Evolutionary conservation across 208 protist genomes (phyloP), one percentile per base, ranked within the genome.

Genomic region (Borovskyia barvae): DNA sequence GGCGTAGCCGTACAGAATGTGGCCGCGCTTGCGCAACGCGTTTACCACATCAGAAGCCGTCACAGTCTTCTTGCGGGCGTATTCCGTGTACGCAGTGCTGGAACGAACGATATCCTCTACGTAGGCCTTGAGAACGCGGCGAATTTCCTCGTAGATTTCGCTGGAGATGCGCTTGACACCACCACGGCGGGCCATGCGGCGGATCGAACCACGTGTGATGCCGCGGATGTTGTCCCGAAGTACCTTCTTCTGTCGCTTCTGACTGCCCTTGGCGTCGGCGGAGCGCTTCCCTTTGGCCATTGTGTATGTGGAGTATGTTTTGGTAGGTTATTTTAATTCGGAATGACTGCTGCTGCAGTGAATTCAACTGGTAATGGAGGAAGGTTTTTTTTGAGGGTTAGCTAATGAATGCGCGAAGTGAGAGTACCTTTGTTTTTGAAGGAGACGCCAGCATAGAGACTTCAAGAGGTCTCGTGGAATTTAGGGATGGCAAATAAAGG

Each of bases 141-240:
- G 79, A 51, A 86, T 63, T 72, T 86, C 79, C 53, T 86, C 75
- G 79, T 86, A 82, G 54, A 82, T 67, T 45, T 80, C 74, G 45
- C 66, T 67, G 33, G 72, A 81, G 77, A 97, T 96, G 68, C 92
- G 84, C 73, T 95, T 95, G 59, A 96, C 88, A 66, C 92, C 92
- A 65, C 92, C 92, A 74, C 92, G 78, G 74, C 92, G 83, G 46
- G 92, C 92, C 41, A 97, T 73, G 75, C 92, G 83, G 75, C 88
- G 82, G 57, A 96, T 92, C 35, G 86, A 85, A 54, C 84, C 87
- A 50, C 82, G 82, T 26, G 82, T 92, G 72, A 93, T 90, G 71
- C 82, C 85, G 58, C 72, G 77, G 47, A 94, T 88, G 75, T 87
- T 89, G 68, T 94, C 88, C 72, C 88, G 82, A 29, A 92, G 69